Percentiles rank a stretch among this genome's conserved stretches.
Evolutionary conservation across 139 green algal genomes (phyloP).

Genomic region (Closterium sp.): DNA sequence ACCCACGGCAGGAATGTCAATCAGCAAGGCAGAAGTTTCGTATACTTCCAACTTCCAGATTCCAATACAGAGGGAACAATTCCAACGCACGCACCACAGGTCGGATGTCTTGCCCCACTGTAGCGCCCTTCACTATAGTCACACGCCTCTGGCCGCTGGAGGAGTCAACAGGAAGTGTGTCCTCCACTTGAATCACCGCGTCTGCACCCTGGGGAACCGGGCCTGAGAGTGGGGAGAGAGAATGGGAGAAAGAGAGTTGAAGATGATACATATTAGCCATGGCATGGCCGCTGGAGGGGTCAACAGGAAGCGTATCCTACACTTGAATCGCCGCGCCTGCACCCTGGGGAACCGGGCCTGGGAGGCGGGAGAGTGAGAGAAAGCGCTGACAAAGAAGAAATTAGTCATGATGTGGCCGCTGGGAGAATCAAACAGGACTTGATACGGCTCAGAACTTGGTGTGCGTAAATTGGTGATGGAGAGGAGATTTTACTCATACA

Average conservation of each 20-base stretch:
- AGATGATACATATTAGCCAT: too few relatives aligned
- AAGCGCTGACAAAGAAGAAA: neutral
- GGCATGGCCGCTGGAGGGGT: neutral
- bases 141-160: conserved; percentile 9
- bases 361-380: neutral
- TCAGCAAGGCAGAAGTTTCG: too few relatives aligned
- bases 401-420: neutral
- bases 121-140: conserved; percentile 24
- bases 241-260: neutral
- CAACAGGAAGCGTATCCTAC: conserved; percentile 47
- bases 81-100: conserved; percentile 33
- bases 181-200: conserved; percentile 55
- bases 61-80: too few relatives aligned
- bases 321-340: conserved; percentile 55
- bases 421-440: neutral
- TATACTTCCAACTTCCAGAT: too few relatives aligned
- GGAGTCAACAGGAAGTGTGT: conserved; percentile 38
- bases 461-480: too few relatives aligned
- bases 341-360: conserved; percentile 52
- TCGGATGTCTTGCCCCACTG: conserved; percentile 55
- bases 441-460: neutral
- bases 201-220: conserved; percentile 54
- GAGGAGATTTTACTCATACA: too few relatives aligned
- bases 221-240: conserved; percentile 25
- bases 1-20: neutral